These are phyloP conservation scores for Ciborinia camelliae DNA, from an alignment of 2,329 filamentous ascomycete genomes.

Conservation along the genomic window DNA sequence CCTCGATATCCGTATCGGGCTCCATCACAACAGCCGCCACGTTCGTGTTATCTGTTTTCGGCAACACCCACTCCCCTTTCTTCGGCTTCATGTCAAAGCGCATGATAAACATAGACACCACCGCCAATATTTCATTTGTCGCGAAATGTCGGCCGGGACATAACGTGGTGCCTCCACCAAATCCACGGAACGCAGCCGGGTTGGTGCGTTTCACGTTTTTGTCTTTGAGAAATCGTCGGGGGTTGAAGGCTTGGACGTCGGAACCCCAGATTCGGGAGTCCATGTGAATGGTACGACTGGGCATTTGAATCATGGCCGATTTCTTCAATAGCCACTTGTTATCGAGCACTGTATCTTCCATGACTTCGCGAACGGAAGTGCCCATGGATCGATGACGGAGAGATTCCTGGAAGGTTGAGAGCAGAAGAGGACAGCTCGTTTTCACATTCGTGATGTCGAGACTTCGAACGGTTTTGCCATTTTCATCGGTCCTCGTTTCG, in stretches of 20 bases:
- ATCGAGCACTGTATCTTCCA: conserved; percentile 38
- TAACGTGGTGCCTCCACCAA: conserved; percentile 36
- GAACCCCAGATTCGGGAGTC: conserved; percentile 38
- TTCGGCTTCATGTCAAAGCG: conserved; percentile 34
- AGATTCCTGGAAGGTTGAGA: conserved; percentile 43
- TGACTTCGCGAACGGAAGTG: conserved; percentile 39
- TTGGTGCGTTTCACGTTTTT: conserved; percentile 24
- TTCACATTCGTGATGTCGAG: conserved; percentile 14
- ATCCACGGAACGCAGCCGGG: conserved; percentile 37
- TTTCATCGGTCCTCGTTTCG: background rate
- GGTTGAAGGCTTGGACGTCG: conserved; percentile 37
- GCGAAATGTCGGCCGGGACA: conserved; percentile 42
- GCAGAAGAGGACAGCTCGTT: conserved; percentile 39
- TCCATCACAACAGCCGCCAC: conserved; percentile 6
- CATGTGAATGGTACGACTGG: conserved; percentile 32
- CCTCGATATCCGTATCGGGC: conserved; percentile 17
- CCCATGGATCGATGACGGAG: conserved; percentile 40
- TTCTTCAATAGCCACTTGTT: conserved; percentile 40
- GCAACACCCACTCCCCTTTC: background rate
- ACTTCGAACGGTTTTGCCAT: background rate
- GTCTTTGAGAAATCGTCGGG: conserved; percentile 35
- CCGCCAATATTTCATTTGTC: conserved; percentile 36
- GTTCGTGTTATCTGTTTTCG: background rate
- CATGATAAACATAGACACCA: conserved; percentile 38
- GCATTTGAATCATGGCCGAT: conserved; percentile 38